phyloP scores from a whole-genome alignment of 2,329 filamentous ascomycete genomes.

The Pseudocercospora musae region DNA sequence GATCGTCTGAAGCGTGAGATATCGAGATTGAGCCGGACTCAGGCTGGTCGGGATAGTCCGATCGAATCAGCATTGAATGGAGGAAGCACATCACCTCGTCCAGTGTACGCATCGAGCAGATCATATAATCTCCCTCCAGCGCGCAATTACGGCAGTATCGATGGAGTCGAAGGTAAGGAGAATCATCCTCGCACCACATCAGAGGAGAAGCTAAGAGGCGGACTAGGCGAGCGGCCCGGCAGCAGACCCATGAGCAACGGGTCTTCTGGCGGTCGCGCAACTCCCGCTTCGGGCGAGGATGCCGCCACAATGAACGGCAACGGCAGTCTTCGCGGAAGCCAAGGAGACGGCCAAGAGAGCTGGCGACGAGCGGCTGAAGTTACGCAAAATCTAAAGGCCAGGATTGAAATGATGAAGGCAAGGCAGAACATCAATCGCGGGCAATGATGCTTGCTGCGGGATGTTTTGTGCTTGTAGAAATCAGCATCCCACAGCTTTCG shows the following conservation, averaged over 20 bases:
- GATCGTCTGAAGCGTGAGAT: constrained; percentile 89
- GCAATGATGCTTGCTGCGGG: not conserved
- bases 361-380: constrained; percentile 98
- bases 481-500: not conserved
- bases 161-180: constrained; percentile 47
- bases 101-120: constrained; percentile 23
- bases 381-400: constrained; percentile 92
- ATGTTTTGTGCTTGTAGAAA: not conserved
- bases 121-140: constrained; percentile 24
- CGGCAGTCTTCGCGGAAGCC: constrained; percentile 9
- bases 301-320: constrained; percentile 3
- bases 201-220: constrained; percentile 26
- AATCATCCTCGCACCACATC: constrained; percentile 30
- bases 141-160: constrained; percentile 17
- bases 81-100: constrained; percentile 16
- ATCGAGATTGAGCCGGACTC: constrained; percentile 50
- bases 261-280: constrained; percentile 40
- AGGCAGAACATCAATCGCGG: constrained; percentile 24
- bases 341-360: constrained; percentile 68
- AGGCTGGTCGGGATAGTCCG: constrained; percentile 42
- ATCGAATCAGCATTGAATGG: constrained; percentile 20
- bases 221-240: constrained; percentile 13
- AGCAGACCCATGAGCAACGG: constrained; percentile 24
- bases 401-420: constrained; percentile 98
- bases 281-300: constrained; percentile 39